Evolutionary conservation across 352 stramenopile species (phyloP), one percentile per base, ranked within the genome.

Genomic region (Phytophthora kernoviae): DNA sequence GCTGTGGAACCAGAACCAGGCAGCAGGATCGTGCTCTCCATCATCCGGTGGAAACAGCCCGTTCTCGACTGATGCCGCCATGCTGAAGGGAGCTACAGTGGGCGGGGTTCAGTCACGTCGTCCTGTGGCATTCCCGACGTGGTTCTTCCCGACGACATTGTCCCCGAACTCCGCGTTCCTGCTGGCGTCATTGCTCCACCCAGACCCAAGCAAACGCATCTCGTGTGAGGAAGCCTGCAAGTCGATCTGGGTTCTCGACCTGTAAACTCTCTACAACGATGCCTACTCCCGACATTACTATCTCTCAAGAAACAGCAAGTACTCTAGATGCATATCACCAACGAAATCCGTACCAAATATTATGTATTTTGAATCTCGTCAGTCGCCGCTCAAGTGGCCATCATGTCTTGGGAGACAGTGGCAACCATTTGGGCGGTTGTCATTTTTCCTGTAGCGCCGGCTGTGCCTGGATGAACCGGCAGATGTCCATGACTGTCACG

Each of bases 161-260:
- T 88, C 79, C 4, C 72, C 83, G 3, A 33, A 73, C 9, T 81
- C 84, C 2, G 77, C 84, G 18, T 87, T 87, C 43, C 45, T 96
- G 30, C 72, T 96, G 52, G 68, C 79, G 17, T 87, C 77, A 30
- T 70, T 96, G 54, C 74, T 96, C n/a, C 84, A 96, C 54, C 83
- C 89, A 12, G 87, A 96, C 46, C 89, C 89, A 14, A 81, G 66
- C 39, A 88, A 87, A 30, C 84, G 89, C 4, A 82, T 77, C 36
- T 88, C 84, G 22, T 93, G 86, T 34, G 88, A 93, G 58, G 87
- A 96, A 54, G 87, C 88, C 27, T 91, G 75, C 65, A 90, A 90
- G 46, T 87, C 82, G 10, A 56, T 47, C 17, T 96, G 87, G 87
- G 69, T 94, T 32, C 55, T 72, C 24, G 81, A 82, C 24, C 50